These are phyloP conservation scores for Coemansia sp. DNA, from an alignment of 192 early-diverging fungal genomes.

Conservation along the genomic window DNA sequence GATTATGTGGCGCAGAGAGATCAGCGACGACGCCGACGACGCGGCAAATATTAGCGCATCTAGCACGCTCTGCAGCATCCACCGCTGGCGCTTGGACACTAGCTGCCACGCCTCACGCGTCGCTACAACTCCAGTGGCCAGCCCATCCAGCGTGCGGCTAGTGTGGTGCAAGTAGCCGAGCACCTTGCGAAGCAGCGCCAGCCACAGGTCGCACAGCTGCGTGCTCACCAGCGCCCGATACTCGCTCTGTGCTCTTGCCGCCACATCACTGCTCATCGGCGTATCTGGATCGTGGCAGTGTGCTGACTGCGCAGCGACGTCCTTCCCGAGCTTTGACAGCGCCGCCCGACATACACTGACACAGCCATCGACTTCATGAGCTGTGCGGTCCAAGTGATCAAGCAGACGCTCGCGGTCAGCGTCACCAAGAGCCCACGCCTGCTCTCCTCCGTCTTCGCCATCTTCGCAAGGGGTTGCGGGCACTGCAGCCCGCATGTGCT, in stretches of 20 bases:
- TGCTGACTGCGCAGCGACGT: constrained; percentile 22
- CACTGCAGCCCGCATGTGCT: constrained; percentile 19
- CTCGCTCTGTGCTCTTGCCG: constrained; percentile 11
- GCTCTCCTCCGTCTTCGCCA: background rate
- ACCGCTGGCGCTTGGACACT: constrained; percentile 45
- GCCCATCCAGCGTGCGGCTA: constrained; percentile 25
- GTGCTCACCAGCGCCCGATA: constrained; percentile 32
- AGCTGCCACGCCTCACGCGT: constrained; percentile 40
- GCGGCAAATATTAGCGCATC: constrained; percentile 50
- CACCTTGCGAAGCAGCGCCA: constrained; percentile 28
- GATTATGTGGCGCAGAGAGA: constrained; percentile 46
- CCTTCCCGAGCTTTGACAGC: constrained; percentile 29
- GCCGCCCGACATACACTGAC: constrained; percentile 42
- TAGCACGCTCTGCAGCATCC: constrained; percentile 50
- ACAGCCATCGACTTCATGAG: constrained; percentile 25
- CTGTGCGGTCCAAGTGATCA: constrained; percentile 29
- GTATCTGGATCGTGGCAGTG: constrained; percentile 7
- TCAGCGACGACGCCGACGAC: constrained; percentile 45
- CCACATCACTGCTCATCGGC: constrained; percentile 5
- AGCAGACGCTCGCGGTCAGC: constrained; percentile 40
- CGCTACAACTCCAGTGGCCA: background rate
- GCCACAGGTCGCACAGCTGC: constrained; percentile 51
- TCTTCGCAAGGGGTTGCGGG: background rate
- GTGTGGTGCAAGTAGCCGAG: constrained; percentile 46
- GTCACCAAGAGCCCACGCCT: constrained; percentile 14